Evolutionary conservation across 768 basidiomycete genomes (phyloP).

Genomic region (Tricholoma bakamatsutake): DNA sequence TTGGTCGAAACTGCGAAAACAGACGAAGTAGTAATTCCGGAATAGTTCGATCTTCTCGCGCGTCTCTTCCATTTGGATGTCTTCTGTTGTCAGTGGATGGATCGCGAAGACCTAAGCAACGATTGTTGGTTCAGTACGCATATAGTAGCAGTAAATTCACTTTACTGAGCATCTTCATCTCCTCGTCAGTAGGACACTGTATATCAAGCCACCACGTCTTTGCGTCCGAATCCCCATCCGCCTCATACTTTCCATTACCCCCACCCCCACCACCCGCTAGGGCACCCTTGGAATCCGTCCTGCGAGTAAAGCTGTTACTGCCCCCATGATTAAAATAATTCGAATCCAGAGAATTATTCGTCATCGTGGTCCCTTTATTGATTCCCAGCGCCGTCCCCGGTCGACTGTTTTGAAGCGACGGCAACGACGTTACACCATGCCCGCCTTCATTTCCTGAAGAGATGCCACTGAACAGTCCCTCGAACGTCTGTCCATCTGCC

Average conservation of each 20-base stretch:
- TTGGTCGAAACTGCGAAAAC: constrained; percentile 99
- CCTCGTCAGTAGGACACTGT: constrained; percentile 89
- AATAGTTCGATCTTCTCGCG: constrained; percentile 99
- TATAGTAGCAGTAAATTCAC: constrained; percentile 31
- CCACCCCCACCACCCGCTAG: background rate
- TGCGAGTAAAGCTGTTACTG: background rate
- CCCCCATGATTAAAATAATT: constrained; percentile 2
- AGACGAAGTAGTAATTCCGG: constrained; percentile 97
- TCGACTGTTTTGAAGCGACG: background rate
- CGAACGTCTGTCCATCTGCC: constrained; percentile 88
- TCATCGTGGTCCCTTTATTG: background rate
- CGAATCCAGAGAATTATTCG: background rate
- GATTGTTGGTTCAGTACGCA: background rate
- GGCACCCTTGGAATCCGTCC: background rate
- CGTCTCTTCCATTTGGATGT: constrained; percentile 99
- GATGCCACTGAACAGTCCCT: constrained; percentile 74
- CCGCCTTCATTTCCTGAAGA: background rate
- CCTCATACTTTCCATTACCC: constrained; percentile 3
- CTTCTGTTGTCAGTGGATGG: constrained; percentile 97
- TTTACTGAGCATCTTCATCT: constrained; percentile 96
- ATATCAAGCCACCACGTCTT: constrained; percentile 98
- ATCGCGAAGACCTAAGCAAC: constrained; percentile 80
- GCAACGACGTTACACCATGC: background rate
- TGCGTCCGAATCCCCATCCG: constrained; percentile 46
- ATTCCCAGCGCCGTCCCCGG: background rate